These are phyloP conservation scores for Cetradonia linearis DNA, from an alignment of 495 filamentous ascomycete genomes.

Conservation along the genomic window DNA sequence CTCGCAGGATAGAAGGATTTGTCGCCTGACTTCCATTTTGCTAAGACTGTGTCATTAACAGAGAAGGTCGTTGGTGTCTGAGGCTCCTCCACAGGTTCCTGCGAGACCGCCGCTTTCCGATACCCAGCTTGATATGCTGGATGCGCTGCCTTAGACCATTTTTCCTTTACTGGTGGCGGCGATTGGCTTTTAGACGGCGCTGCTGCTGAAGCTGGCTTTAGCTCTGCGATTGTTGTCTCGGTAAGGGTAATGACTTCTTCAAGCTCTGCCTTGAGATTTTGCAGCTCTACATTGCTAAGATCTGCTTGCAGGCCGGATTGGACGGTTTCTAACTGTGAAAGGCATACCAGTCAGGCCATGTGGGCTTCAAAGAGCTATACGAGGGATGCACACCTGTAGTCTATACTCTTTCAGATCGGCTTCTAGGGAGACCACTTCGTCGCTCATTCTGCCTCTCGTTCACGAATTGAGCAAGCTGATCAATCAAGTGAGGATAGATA, in stretches of 20 bases:
- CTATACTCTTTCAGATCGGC: conserved; percentile 74
- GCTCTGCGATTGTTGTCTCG: conserved; percentile 70
- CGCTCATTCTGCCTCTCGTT: conserved; percentile 36
- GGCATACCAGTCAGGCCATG: conserved; percentile 5
- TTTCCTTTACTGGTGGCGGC: conserved; percentile 44
- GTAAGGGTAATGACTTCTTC: conserved; percentile 72
- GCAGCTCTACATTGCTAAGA: conserved; percentile 71
- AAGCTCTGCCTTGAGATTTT: conserved; percentile 69
- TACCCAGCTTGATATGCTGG: conserved; percentile 52
- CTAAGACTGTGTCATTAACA: conserved; percentile 83
- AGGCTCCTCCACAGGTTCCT: conserved; percentile 37
- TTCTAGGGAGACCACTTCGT: conserved; percentile 55
- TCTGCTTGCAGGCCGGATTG: conserved; percentile 66
- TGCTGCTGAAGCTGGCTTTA: conserved; percentile 50
- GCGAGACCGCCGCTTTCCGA: conserved; percentile 33
- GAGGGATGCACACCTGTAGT: conserved; percentile 50
- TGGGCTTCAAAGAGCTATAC: background rate
- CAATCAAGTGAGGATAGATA: background rate
- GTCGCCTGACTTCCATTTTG: conserved; percentile 84
- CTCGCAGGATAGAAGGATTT: conserved; percentile 84
- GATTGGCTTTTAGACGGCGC: conserved; percentile 36
- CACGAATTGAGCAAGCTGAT: conserved; percentile 1
- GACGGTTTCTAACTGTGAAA: conserved; percentile 66
- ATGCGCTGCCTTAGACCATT: conserved; percentile 66
- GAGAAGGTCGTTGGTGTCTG: conserved; percentile 51